Conservation (phyloP, 192 early-diverging fungal genomes). For the Pecoramyces ruminantium region DNA sequence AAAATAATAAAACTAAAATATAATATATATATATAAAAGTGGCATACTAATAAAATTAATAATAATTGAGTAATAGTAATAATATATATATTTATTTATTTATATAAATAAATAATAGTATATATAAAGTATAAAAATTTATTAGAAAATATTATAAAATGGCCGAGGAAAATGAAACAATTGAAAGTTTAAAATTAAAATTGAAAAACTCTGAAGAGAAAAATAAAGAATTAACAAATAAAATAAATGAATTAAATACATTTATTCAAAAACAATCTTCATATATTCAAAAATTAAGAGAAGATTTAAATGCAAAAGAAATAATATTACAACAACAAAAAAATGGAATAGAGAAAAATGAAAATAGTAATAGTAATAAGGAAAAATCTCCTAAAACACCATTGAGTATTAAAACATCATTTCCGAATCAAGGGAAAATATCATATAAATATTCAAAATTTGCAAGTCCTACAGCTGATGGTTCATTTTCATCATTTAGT, state of each 20-base stretch:
- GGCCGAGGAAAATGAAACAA: neutral
- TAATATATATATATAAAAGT: too few relatives aligned
- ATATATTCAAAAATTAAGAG: neutral
- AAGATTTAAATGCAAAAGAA: neutral
- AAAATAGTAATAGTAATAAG: neutral
- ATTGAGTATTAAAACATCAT: neutral
- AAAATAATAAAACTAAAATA: too few relatives aligned
- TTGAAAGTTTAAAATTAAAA: neutral
- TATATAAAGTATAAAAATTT: too few relatives aligned
- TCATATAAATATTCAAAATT: neutral
- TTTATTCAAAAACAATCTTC: neutral
- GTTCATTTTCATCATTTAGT: neutral
- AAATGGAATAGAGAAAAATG: neutral
- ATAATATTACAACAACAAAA: neutral
- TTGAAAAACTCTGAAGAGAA: neutral
- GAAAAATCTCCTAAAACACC: neutral
- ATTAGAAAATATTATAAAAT: neutral
- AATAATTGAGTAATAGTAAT: too few relatives aligned
- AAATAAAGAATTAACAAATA: neutral
- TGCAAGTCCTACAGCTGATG: neutral
- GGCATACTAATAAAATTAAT: too few relatives aligned
- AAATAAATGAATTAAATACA: neutral
- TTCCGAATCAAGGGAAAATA: neutral
- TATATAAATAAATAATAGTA: too few relatives aligned
- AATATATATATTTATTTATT: too few relatives aligned